These are phyloP conservation scores for Pseudodiploospora longispora DNA, from an alignment of 2,329 filamentous ascomycete genomes.

Conservation along the genomic window DNA sequence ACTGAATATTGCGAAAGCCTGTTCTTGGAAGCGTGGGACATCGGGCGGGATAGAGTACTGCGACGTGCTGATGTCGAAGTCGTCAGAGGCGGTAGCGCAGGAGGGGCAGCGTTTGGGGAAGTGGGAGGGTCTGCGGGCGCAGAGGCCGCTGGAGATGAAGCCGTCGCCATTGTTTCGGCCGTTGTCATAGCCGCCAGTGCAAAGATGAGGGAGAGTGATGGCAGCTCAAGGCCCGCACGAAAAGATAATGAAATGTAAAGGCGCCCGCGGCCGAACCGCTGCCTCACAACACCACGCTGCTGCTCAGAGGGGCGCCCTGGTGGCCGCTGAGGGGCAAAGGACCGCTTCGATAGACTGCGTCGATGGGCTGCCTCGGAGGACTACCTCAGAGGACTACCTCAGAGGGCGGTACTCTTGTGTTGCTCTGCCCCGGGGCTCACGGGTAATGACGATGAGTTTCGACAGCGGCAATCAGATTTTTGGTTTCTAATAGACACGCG, in stretches of 20 bases:
- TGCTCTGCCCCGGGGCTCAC: too few species aligned
- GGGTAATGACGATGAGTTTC: too few species aligned
- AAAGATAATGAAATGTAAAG: too few species aligned
- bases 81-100: constrained; percentile 48
- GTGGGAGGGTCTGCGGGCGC: constrained; percentile 38
- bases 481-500: constrained; percentile 1
- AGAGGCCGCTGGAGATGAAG: constrained; percentile 46
- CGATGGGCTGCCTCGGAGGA: too few species aligned
- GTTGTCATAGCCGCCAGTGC: constrained; percentile 20
- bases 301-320: constrained; percentile 3
- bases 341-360: background rate
- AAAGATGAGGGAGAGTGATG: background rate
- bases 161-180: constrained; percentile 49
- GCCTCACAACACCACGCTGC: constrained; percentile 4
- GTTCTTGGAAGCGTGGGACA: constrained; percentile 71
- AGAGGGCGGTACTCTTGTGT: too few species aligned
- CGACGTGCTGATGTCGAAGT: constrained; percentile 51
- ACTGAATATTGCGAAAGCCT: constrained; percentile 74
- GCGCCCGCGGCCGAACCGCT: background rate
- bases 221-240: background rate
- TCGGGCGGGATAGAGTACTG: constrained; percentile 54
- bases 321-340: constrained; percentile 3
- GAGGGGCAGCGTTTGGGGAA: constrained; percentile 42
- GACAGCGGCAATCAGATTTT: too few species aligned
- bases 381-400: too few species aligned